phyloP scores from a whole-genome alignment of 768 basidiomycete species.

The Russula lepida region DNA sequence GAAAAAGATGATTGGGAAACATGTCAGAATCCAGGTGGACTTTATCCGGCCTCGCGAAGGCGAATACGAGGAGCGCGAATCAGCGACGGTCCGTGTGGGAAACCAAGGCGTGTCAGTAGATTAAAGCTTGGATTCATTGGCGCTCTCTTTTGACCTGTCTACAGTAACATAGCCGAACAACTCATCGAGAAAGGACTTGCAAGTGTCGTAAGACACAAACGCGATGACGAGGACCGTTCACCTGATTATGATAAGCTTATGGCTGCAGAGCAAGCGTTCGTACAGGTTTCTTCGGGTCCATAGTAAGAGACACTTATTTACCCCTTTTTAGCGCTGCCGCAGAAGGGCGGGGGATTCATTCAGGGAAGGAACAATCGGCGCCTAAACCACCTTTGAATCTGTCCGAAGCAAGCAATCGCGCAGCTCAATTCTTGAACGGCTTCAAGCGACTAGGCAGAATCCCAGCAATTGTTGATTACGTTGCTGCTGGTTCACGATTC shows the following conservation, averaged over 20 bases:
- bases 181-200: slow-evolving; percentile 90
- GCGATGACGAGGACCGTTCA: slow-evolving; percentile 95
- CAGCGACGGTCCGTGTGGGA: slow-evolving; percentile 81
- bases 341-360: slow-evolving; percentile 81
- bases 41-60: slow-evolving; percentile 89
- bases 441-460: slow-evolving; percentile 87
- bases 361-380: slow-evolving; percentile 77
- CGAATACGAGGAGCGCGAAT: slow-evolving; percentile 89
- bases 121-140: not conserved
- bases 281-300: slow-evolving; percentile 9
- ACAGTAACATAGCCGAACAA: slow-evolving; percentile 88
- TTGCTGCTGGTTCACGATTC: slow-evolving; percentile 91
- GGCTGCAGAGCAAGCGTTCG: slow-evolving; percentile 86
- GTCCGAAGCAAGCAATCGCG: slow-evolving; percentile 76
- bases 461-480: slow-evolving; percentile 84
- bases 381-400: slow-evolving; percentile 82
- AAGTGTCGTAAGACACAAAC: slow-evolving; percentile 81
- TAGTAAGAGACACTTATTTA: not conserved
- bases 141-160: not conserved
- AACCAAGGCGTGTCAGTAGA: slow-evolving; percentile 63
- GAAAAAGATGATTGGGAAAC: slow-evolving; percentile 86
- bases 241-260: slow-evolving; percentile 93
- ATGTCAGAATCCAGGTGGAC: slow-evolving; percentile 75
- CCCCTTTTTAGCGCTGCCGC: slow-evolving; percentile 52
- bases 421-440: slow-evolving; percentile 77